Percentiles rank a stretch among this genome's conserved stretches.
phyloP scores from a whole-genome alignment of 108 stramenopile species.

The Schizochytrium sp. region DNA sequence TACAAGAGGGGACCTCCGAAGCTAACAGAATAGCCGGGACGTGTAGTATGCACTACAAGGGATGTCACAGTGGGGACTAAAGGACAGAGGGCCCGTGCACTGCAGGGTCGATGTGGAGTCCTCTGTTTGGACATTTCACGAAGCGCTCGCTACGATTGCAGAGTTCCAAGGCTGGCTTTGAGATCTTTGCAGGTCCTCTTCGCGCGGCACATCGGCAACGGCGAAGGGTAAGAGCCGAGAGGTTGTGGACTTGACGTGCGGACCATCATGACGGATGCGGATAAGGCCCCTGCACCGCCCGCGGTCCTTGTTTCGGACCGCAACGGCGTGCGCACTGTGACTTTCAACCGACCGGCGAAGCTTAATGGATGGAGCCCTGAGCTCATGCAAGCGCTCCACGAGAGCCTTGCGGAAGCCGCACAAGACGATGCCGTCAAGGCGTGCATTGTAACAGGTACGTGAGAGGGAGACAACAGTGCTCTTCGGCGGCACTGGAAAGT shows the following conservation, averaged over 20 bases:
- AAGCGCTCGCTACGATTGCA: too few relatives aligned
- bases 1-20: background rate
- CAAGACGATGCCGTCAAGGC: constrained; percentile 70
- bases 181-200: too few relatives aligned
- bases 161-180: too few relatives aligned
- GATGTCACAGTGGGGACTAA: too few relatives aligned
- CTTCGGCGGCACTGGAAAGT: background rate
- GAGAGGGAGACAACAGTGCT: background rate
- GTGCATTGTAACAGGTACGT: constrained; percentile 74
- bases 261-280: background rate
- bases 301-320: constrained; percentile 5
- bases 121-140: too few relatives aligned
- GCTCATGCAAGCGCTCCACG: constrained; percentile 72
- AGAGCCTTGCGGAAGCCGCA: constrained; percentile 66
- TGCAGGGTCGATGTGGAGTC: too few relatives aligned
- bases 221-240: background rate
- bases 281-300: background rate
- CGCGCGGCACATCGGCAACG: too few relatives aligned
- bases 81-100: too few relatives aligned
- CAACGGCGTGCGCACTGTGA: constrained; percentile 50
- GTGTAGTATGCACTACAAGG: too few relatives aligned
- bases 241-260: background rate
- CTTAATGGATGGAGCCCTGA: constrained; percentile 75
- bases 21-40: background rate
- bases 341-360: constrained; percentile 71